Conservation (phyloP, 352 stramenopile genomes). For the Blastocystis sp. region DNA sequence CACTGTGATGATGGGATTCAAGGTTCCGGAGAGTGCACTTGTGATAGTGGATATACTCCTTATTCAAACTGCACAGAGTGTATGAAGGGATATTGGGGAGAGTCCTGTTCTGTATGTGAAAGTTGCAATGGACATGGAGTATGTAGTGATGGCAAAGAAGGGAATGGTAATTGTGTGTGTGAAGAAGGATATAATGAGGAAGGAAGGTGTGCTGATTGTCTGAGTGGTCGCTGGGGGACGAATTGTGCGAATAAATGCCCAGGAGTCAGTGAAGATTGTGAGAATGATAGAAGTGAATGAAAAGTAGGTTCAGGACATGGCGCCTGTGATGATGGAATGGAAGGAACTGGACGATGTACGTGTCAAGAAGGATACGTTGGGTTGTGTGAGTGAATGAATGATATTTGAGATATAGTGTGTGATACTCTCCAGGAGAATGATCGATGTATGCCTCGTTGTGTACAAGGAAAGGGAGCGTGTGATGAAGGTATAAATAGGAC, state of each 20-base stretch:
- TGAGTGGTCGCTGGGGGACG: not conserved
- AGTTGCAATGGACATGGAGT: constrained; percentile 79
- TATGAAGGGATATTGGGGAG: constrained; percentile 76
- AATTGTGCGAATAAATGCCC: not conserved
- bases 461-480: constrained; percentile 8
- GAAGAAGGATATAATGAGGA: constrained; percentile 79
- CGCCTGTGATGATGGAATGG: constrained; percentile 56
- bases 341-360: constrained; percentile 31
- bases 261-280: not conserved
- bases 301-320: constrained; percentile 4
- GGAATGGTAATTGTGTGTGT: constrained; percentile 79
- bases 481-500: not conserved
- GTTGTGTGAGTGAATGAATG: not conserved
- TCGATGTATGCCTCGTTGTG: constrained; percentile 16
- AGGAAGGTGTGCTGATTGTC: constrained; percentile 73
- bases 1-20: constrained; percentile 78
- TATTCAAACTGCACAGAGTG: constrained; percentile 79
- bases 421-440: constrained; percentile 20
- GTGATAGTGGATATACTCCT: constrained; percentile 77
- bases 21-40: constrained; percentile 80
- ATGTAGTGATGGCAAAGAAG: constrained; percentile 77
- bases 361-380: constrained; percentile 42
- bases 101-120: constrained; percentile 78
- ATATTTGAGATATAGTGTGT: constrained; percentile 48
- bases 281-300: not conserved